Evolutionary conservation across 1,284 basidiomycete species (phyloP).

Genomic region (Trichosporon ovoides): DNA sequence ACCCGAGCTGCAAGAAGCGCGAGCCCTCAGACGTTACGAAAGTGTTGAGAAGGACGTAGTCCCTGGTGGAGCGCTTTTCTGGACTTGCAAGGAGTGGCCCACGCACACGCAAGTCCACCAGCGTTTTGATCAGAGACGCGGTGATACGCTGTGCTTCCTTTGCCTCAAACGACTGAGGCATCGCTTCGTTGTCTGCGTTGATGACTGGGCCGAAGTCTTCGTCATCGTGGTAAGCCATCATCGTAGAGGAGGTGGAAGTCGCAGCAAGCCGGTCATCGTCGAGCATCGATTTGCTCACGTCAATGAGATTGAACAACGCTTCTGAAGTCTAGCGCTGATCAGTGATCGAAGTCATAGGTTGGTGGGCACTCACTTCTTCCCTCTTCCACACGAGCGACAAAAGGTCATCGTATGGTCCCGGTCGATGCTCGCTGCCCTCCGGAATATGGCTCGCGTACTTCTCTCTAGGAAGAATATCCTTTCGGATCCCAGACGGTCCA

Average conservation of each 20-base stretch:
- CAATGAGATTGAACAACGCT: conserved; percentile 4
- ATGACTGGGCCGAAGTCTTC: conserved; percentile 65
- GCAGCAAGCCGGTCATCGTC: neutral
- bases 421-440: conserved; percentile 2
- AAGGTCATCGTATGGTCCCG: neutral
- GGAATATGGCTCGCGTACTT: conserved; percentile 10
- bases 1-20: conserved; percentile 58
- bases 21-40: conserved; percentile 55
- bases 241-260: neutral
- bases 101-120: conserved; percentile 51
- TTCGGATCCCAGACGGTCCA: conserved; percentile 61
- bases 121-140: conserved; percentile 20
- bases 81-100: conserved; percentile 53
- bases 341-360: neutral
- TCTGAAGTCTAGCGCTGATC: conserved; percentile 5
- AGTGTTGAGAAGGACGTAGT: conserved; percentile 60
- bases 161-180: conserved; percentile 35
- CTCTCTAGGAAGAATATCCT: conserved; percentile 50
- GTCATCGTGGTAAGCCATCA: conserved; percentile 44
- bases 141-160: conserved; percentile 31
- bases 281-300: conserved; percentile 21
- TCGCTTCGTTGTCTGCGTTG: conserved; percentile 45
- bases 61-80: conserved; percentile 58
- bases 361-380: conserved; percentile 54
- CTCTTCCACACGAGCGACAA: conserved; percentile 55